phyloP scores from a whole-genome alignment of 495 filamentous ascomycete species.

The Paragyromitra xinjiangensis region DNA sequence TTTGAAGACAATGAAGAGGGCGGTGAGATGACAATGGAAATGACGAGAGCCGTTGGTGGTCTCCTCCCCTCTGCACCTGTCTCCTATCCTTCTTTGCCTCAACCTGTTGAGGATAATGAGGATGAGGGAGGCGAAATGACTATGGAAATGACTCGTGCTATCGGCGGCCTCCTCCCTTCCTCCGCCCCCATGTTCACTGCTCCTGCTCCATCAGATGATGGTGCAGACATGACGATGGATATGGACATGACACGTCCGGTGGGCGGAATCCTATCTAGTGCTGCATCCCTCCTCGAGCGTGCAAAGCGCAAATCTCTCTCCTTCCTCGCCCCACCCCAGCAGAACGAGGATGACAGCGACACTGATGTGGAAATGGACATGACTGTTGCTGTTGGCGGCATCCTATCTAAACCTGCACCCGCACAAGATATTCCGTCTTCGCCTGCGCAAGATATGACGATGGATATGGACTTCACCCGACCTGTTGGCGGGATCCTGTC shows the following conservation, averaged over 20 bases:
- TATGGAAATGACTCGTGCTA: constrained; percentile 64
- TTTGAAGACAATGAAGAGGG: constrained; percentile 15
- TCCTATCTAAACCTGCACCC: constrained; percentile 57
- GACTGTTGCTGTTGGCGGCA: constrained; percentile 64
- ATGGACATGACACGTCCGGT: constrained; percentile 68
- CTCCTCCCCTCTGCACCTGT: constrained; percentile 65
- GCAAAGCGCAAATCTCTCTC: constrained; percentile 36
- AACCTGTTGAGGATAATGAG: constrained; percentile 71
- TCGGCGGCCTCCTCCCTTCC: constrained; percentile 61
- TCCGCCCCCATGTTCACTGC: constrained; percentile 17
- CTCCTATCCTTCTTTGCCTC: constrained; percentile 61
- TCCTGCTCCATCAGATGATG: constrained; percentile 14
- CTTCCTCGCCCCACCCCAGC: constrained; percentile 7
- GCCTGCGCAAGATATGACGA: constrained; percentile 64
- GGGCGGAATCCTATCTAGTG: constrained; percentile 64
- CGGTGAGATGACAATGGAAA: constrained; percentile 45
- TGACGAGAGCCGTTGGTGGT: constrained; percentile 41
- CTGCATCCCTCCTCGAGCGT: constrained; percentile 29
- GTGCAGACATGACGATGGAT: constrained; percentile 59
- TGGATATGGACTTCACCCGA: constrained; percentile 79
- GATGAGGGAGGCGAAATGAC: constrained; percentile 63
- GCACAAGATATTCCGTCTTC: constrained; percentile 54
- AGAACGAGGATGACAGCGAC: constrained; percentile 43
- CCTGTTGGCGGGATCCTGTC: constrained; percentile 80
- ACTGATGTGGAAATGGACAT: constrained; percentile 64